Base-by-base conservation (phyloP, 768 basidiomycete species). In the Paxillus involutus region DNA sequence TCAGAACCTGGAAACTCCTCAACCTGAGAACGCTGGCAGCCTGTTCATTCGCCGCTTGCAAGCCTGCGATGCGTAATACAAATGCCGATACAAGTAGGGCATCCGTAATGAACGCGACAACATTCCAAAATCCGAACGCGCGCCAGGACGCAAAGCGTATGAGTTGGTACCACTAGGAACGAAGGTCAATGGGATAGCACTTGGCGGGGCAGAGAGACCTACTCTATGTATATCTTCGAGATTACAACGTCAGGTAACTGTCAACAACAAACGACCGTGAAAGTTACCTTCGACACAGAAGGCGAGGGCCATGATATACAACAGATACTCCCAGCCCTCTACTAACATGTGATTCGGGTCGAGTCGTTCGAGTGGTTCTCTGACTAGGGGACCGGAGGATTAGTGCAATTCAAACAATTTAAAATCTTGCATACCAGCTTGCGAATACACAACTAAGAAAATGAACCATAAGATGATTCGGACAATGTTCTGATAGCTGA, bases 1-100 rank as follows among this genome's bases (percentile, higher is more conserved):
- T 91, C 37, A 97, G 73, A 29, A 92, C 80, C 64, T 95, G 93
- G 73, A 97, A 98, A 69, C 94, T 95, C 53, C 69, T 77, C 14
- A 92, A 58, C 49, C 79, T 78, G 55, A 83, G 61, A 48, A 64
- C 59, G 24, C 65, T 63, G 17, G 73, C 26, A 26, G 26, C 70
- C 49, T 70, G 53, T 56, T 78, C 71, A 3, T 63, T 73, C 3
- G 69, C 57, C 4, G 67, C 64, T 6, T 46, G 56, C 7, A 88
- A 60, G 24, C 92, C 85, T 5, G 75, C 67, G 1, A 94, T 60
- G 32, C 95, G 89, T 44, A 96, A 69, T 7, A 75, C 64, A 65
- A 95, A 94, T 0, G 93, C 93, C 1, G 83, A 63, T 3, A 89
- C 62, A 7, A 98, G 78, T 2, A 96, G 73, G 0, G 76, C 71